Evolutionary conservation across 345 rosid species (phyloP).

Genomic region (Salix udensis): DNA sequence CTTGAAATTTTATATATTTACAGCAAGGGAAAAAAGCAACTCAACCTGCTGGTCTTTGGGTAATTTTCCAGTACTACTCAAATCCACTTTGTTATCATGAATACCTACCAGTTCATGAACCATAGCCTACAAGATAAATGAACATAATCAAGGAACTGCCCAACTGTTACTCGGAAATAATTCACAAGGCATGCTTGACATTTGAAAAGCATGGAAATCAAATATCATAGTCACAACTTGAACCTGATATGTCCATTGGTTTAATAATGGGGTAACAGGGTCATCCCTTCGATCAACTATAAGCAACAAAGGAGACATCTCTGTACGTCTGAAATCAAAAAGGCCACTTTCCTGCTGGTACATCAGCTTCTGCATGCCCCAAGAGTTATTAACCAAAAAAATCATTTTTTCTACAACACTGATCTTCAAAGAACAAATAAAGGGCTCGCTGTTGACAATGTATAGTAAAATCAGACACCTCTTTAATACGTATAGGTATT

Average conservation of each 20-base stretch:
- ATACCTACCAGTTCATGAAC: slow-evolving; percentile 90
- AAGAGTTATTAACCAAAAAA: slow-evolving; percentile 6
- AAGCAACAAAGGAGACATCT: slow-evolving; percentile 76
- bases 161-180: slow-evolving; percentile 1
- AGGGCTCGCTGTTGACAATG: background rate
- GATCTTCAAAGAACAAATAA: background rate
- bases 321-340: slow-evolving; percentile 91
- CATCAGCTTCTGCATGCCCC: slow-evolving; percentile 77
- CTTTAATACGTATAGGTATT: background rate
- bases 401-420: background rate
- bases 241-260: slow-evolving; percentile 99
- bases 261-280: slow-evolving; percentile 88
- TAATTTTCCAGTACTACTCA: slow-evolving; percentile 58
- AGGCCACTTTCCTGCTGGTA: slow-evolving; percentile 97
- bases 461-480: background rate
- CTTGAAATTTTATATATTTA: background rate
- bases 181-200: slow-evolving; percentile 12
- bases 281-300: slow-evolving; percentile 94
- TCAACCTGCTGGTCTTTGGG: slow-evolving; percentile 84
- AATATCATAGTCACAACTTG: slow-evolving; percentile 15
- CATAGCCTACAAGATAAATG: slow-evolving; percentile 65
- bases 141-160: slow-evolving; percentile 21
- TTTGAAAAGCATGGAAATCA: slow-evolving; percentile 7
- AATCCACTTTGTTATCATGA: slow-evolving; percentile 91
- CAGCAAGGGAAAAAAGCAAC: slow-evolving; percentile 10